These are phyloP conservation scores for Colletotrichum graminicola DNA, from an alignment of 2,329 filamentous ascomycete species.

Conservation along the genomic window DNA sequence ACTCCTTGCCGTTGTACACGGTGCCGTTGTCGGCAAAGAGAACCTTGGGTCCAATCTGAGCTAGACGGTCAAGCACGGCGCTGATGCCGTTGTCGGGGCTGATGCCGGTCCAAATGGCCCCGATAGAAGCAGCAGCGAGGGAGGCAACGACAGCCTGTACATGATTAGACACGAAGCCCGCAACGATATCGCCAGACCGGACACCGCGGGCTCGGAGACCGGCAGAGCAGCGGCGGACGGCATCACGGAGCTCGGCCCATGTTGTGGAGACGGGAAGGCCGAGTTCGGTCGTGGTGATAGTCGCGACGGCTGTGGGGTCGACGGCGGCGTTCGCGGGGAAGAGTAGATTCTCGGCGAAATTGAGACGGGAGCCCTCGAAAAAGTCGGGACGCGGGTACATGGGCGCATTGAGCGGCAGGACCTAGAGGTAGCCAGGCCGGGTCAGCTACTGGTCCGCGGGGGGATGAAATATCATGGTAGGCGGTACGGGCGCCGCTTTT, in stretches of 20 bases:
- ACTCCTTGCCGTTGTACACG: constrained; percentile 91
- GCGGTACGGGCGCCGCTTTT: background rate
- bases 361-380: constrained; percentile 83
- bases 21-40: constrained; percentile 90
- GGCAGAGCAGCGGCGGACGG: constrained; percentile 79
- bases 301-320: constrained; percentile 72
- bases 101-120: constrained; percentile 92
- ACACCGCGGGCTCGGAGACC: constrained; percentile 77
- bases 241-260: constrained; percentile 84
- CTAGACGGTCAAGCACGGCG: constrained; percentile 87
- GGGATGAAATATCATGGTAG: constrained; percentile 12
- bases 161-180: constrained; percentile 89
- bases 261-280: constrained; percentile 69
- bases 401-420: constrained; percentile 73
- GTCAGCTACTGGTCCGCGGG: constrained; percentile 30
- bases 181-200: constrained; percentile 66
- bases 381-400: constrained; percentile 92
- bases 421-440: constrained; percentile 58
- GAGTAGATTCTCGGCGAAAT: constrained; percentile 95
- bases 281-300: constrained; percentile 85
- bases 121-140: constrained; percentile 84
- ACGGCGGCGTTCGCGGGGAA: constrained; percentile 73
- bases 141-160: constrained; percentile 88
- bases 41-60: constrained; percentile 85
- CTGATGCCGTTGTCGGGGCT: constrained; percentile 93